A percentile compares a stretch with the other conserved stretches of the same genome.
Evolutionary conservation across 176 grass and related monocot species (phyloP).

Genomic region (Chrysopogon serrulatus): DNA sequence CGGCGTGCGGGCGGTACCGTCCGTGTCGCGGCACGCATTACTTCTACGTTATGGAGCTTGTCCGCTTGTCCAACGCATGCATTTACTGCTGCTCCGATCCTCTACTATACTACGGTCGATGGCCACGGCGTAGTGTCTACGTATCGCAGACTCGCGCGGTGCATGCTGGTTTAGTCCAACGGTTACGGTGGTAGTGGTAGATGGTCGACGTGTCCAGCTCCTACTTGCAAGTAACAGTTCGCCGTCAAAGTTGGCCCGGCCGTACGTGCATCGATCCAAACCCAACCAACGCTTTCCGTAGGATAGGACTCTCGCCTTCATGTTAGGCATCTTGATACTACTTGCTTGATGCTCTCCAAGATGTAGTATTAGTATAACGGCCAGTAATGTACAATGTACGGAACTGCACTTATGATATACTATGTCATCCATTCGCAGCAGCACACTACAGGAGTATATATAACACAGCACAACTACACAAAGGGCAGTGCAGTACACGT

Average conservation of each 20-base stretch:
- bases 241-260: constrained; percentile 2
- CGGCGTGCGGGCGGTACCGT: background rate
- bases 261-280: background rate
- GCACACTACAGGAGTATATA: too few relatives aligned
- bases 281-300: background rate
- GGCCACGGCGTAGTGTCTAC: background rate
- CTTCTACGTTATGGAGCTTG: constrained; percentile 11
- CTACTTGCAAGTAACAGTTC: constrained; percentile 20
- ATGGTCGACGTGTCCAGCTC: background rate
- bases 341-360: too few relatives aligned
- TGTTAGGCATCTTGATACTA: too few relatives aligned
- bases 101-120: background rate
- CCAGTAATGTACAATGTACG: background rate
- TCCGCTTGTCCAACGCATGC: background rate
- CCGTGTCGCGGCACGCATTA: constrained; percentile 17
- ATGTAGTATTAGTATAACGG: background rate
- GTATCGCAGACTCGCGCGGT: background rate
- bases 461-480: too few relatives aligned
- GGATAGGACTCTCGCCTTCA: background rate
- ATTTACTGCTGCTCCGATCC: background rate
- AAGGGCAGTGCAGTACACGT: too few relatives aligned
- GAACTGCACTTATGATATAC: too few relatives aligned
- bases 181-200: too few relatives aligned
- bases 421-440: too few relatives aligned
- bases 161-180: too few relatives aligned